phyloP scores from a whole-genome alignment of 2,329 filamentous ascomycete genomes.

The Trichoderma semiorbis region DNA sequence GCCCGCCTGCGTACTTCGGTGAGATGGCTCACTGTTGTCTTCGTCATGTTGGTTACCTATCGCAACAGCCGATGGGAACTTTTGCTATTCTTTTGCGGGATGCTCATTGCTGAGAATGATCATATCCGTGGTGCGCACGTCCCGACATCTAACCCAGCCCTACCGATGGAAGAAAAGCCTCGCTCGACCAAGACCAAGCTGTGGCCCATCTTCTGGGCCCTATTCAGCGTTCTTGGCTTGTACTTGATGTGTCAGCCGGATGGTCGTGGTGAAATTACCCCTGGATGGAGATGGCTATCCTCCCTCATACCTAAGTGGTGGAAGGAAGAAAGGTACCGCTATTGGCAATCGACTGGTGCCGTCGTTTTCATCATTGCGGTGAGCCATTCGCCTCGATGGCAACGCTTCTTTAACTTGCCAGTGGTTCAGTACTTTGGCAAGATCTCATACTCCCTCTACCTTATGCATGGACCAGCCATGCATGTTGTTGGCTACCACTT shows the following conservation, averaged over 20 bases:
- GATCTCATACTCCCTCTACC: slow-evolving; percentile 59
- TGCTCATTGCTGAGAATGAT: slow-evolving; percentile 54
- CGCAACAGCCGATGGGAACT: slow-evolving; percentile 52
- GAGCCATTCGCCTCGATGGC: slow-evolving; percentile 44
- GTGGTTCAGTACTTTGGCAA: slow-evolving; percentile 56
- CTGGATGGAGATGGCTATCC: slow-evolving; percentile 50
- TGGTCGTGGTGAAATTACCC: slow-evolving; percentile 43
- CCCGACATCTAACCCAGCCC: slow-evolving; percentile 26
- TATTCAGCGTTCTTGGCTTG: slow-evolving; percentile 46
- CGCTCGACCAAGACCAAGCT: slow-evolving; percentile 7
- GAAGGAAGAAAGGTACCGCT: slow-evolving; percentile 48
- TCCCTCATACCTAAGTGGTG: slow-evolving; percentile 49
- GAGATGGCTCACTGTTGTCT: slow-evolving; percentile 41
- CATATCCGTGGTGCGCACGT: slow-evolving; percentile 46
- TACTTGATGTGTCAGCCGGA: slow-evolving; percentile 48
- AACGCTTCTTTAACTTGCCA: slow-evolving; percentile 47
- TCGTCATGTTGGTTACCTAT: slow-evolving; percentile 44
- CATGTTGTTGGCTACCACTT: slow-evolving; percentile 52
- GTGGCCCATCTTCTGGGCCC: slow-evolving; percentile 35
- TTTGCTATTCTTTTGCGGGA: slow-evolving; percentile 52
- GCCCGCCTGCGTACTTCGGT: slow-evolving; percentile 42
- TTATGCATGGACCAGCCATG: slow-evolving; percentile 57
- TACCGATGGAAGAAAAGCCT: slow-evolving; percentile 24
- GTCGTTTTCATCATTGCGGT: slow-evolving; percentile 51
- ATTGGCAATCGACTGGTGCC: slow-evolving; percentile 54